Evolutionary conservation across 305 asterid species (phyloP).

Genomic region (Solanum hybrid): DNA sequence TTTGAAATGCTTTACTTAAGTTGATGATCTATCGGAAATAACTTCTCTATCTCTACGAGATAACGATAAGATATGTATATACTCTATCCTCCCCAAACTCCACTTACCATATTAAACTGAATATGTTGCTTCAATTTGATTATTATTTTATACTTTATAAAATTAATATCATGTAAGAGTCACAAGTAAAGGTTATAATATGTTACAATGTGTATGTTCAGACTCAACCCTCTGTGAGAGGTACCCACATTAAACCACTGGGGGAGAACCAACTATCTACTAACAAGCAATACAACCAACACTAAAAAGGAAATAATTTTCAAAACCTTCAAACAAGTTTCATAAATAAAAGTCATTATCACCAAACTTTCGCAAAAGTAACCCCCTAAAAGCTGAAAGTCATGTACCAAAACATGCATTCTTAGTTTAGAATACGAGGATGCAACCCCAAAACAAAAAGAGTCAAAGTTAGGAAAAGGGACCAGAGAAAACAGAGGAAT

Average conservation of each 20-base stretch:
- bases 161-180: background rate
- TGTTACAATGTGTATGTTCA: background rate
- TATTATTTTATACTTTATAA: background rate
- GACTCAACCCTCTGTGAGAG: background rate
- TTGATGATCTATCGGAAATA: too few relatives aligned
- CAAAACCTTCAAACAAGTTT: background rate
- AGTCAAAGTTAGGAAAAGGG: too few relatives aligned
- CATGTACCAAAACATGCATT: background rate
- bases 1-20: background rate
- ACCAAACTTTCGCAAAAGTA: background rate
- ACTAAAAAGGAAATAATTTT: too few relatives aligned
- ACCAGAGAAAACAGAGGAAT: too few relatives aligned
- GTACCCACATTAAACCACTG: background rate
- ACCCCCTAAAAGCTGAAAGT: background rate
- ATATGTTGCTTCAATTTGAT: background rate
- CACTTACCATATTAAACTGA: background rate
- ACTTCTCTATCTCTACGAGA: too few relatives aligned
- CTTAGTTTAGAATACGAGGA: too few relatives aligned
- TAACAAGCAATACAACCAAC: too few relatives aligned
- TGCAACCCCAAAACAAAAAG: too few relatives aligned
- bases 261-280: background rate
- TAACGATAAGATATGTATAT: too few relatives aligned
- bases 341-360: background rate
- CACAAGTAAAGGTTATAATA: background rate
- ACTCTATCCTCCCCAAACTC: too few relatives aligned